Percentiles rank a stretch among this genome's conserved stretches.
Evolutionary conservation across 2,329 filamentous ascomycete species (phyloP).

Genomic region (Akanthomyces lecanii): DNA sequence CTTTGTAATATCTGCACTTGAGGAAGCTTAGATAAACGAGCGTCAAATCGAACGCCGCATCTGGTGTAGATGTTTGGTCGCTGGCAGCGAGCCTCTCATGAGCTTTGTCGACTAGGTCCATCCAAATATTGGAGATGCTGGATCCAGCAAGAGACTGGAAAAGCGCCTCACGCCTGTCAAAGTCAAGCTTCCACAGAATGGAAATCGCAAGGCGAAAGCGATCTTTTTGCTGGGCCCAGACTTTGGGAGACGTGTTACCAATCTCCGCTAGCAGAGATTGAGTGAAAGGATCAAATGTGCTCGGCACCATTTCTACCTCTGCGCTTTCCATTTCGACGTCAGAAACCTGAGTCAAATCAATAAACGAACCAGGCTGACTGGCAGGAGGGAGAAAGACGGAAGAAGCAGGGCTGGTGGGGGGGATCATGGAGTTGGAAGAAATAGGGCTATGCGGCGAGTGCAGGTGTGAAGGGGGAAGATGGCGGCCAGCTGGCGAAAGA

Average conservation of each 20-base stretch:
- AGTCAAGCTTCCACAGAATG: conserved; percentile 25
- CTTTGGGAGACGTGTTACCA: conserved; percentile 8
- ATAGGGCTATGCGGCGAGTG: not conserved
- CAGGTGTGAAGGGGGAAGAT: not conserved
- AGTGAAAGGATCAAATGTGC: not conserved
- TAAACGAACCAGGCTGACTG: not conserved
- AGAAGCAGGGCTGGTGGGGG: not conserved
- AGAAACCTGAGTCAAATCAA: conserved; percentile 22
- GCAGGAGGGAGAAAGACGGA: not conserved
- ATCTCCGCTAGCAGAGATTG: conserved; percentile 10
- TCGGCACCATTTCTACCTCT: conserved; percentile 5
- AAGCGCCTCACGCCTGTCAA: conserved; percentile 21
- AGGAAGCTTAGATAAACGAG: conserved; percentile 30
- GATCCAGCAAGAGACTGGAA: conserved; percentile 22
- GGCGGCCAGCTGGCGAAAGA: not conserved
- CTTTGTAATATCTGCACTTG: conserved; percentile 23
- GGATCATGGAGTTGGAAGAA: not conserved
- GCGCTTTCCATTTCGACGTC: not conserved
- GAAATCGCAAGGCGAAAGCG: conserved; percentile 27
- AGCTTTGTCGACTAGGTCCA: not conserved
- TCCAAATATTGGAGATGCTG: not conserved
- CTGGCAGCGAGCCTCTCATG: not conserved
- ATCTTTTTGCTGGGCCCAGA: conserved; percentile 24
- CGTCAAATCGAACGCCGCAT: conserved; percentile 28
- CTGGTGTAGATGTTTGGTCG: not conserved